Evolutionary conservation across 2,329 filamentous ascomycete species (phyloP).

Genomic region (Parastagonospora nodorum): DNA sequence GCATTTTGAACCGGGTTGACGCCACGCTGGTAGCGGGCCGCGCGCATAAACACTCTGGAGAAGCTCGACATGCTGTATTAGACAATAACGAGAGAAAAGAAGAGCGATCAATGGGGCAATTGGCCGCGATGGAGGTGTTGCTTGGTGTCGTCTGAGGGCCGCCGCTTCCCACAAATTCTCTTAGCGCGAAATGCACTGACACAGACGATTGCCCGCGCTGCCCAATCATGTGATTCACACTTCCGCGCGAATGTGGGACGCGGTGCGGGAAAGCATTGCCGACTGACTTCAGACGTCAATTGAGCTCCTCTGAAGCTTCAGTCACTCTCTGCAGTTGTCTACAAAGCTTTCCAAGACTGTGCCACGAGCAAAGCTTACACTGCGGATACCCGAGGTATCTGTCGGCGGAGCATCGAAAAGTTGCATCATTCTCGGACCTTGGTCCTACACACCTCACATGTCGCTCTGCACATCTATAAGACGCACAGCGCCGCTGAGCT

Average conservation of each 20-base stretch:
- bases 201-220: conserved; percentile 8
- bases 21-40: conserved; percentile 70
- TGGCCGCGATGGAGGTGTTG: conserved; percentile 27
- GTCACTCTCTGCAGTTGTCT: neutral
- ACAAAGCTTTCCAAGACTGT: neutral
- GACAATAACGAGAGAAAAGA: conserved; percentile 26
- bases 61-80: conserved; percentile 74
- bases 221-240: conserved; percentile 24
- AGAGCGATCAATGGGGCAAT: conserved; percentile 35
- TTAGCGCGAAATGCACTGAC: conserved; percentile 30
- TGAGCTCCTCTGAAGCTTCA: neutral
- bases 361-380: neutral
- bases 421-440: conserved; percentile 29
- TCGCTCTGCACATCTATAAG: conserved; percentile 50
- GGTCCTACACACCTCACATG: conserved; percentile 44
- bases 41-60: conserved; percentile 81
- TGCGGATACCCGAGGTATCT: conserved; percentile 47
- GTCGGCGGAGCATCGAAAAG: conserved; percentile 33
- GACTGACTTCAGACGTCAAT: neutral
- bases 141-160: conserved; percentile 14
- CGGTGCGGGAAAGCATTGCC: conserved; percentile 22
- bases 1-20: conserved; percentile 78
- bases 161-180: conserved; percentile 35
- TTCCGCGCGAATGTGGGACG: conserved; percentile 12
- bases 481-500: conserved; percentile 48